A percentile compares a stretch with the other conserved stretches of the same genome.
Evolutionary conservation across 345 rosid genomes (phyloP).

Genomic region (Rhizophora apiculata): DNA sequence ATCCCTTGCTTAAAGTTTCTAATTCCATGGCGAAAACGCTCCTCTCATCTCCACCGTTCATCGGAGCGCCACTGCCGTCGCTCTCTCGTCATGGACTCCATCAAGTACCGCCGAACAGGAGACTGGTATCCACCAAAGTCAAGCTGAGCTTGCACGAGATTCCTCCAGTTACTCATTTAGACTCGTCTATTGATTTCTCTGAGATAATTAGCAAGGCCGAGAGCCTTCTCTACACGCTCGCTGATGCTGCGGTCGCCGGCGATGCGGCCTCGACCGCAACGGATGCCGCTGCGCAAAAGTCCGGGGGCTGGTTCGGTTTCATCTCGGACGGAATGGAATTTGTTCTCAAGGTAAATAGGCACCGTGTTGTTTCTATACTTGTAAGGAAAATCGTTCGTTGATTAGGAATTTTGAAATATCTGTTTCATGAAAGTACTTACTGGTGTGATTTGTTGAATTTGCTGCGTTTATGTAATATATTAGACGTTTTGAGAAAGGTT

Average conservation of each 20-base stretch:
- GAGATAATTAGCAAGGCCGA: slow-evolving; percentile 53
- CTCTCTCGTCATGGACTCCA: slow-evolving; percentile 46
- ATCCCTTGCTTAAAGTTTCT: not conserved
- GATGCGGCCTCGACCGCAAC: slow-evolving; percentile 47
- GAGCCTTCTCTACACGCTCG: slow-evolving; percentile 72
- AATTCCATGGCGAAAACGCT: slow-evolving; percentile 72
- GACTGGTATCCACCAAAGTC: slow-evolving; percentile 51
- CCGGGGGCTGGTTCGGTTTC: slow-evolving; percentile 89
- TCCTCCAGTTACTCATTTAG: slow-evolving; percentile 54
- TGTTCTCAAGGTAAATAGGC: slow-evolving; percentile 65
- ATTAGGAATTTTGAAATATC: not conserved
- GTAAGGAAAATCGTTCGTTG: not conserved
- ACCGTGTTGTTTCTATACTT: not conserved
- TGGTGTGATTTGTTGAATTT: not conserved
- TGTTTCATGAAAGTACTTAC: not conserved
- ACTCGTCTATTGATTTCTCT: slow-evolving; percentile 49
- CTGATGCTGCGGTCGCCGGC: slow-evolving; percentile 71
- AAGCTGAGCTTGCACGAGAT: slow-evolving; percentile 67
- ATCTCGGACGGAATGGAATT: slow-evolving; percentile 85
- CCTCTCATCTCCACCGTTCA: slow-evolving; percentile 73
- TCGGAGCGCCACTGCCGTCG: slow-evolving; percentile 50
- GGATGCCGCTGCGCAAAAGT: slow-evolving; percentile 61
- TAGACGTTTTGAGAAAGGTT: not conserved
- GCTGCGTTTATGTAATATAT: not conserved
- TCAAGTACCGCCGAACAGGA: slow-evolving; percentile 41